phyloP scores from a whole-genome alignment of 2,329 filamentous ascomycete species.

The Sclerotinia borealis region DNA sequence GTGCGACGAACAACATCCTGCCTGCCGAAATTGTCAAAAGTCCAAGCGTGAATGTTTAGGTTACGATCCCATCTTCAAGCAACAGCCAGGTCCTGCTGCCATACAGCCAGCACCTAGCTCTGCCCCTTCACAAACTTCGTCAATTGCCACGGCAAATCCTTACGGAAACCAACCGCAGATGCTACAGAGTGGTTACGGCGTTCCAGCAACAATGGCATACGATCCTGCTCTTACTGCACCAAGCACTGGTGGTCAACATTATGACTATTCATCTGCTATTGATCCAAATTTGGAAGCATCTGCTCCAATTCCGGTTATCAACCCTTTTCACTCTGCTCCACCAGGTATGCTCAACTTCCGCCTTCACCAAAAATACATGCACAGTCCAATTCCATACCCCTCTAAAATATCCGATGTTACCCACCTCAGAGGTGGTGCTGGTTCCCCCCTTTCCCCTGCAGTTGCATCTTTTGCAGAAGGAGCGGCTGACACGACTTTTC shows the following conservation, averaged over 20 bases:
- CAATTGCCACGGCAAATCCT: constrained; percentile 34
- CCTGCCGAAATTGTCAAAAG: constrained; percentile 85
- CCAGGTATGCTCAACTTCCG: constrained; percentile 30
- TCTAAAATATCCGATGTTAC: constrained; percentile 36
- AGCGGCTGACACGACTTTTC: constrained; percentile 40
- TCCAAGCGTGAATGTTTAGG: constrained; percentile 81
- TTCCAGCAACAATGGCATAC: not conserved
- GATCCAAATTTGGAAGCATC: constrained; percentile 58
- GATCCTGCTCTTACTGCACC: constrained; percentile 33
- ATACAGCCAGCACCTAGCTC: constrained; percentile 63
- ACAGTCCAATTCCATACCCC: constrained; percentile 33
- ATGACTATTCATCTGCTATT: constrained; percentile 56
- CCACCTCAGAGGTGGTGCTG: constrained; percentile 47
- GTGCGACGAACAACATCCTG: constrained; percentile 95
- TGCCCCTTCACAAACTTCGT: constrained; percentile 25
- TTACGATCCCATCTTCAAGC: constrained; percentile 83
- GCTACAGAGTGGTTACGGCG: constrained; percentile 32
- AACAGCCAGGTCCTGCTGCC: constrained; percentile 57
- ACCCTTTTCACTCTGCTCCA: constrained; percentile 21
- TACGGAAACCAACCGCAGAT: constrained; percentile 43
- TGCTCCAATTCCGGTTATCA: constrained; percentile 27
- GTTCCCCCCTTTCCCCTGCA: constrained; percentile 34
- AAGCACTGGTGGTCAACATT: constrained; percentile 39
- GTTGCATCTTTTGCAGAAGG: constrained; percentile 29
- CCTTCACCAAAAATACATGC: constrained; percentile 31